Evolutionary conservation across 371 early-diverging fungal species (phyloP), one percentile per base, ranked within the genome.

Genomic region (Zopfochytrium polystomum): DNA sequence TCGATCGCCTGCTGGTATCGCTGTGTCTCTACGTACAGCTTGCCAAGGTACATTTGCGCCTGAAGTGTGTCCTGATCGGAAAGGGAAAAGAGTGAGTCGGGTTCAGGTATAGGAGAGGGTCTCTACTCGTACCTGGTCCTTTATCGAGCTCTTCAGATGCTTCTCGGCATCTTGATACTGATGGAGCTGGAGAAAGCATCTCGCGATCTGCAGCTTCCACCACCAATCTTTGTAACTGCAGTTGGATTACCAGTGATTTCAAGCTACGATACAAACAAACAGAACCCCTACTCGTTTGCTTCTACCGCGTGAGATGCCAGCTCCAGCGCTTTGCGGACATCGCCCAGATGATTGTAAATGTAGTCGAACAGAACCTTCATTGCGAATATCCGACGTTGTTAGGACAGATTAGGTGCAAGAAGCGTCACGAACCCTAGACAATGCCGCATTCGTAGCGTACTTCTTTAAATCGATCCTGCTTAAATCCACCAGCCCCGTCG

Each of bases 201-300:
- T 54, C 15, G 57, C 61, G 11, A 69, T 38, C 38, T 69, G 70
- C 9, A 57, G 51, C 42, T 60, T 69, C 70, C 70, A 69, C 70
- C 70, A 69, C 65, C 70, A 65, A 26, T 65, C 62, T 25, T 60
- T 60, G 50, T 59, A 34, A 23, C 64, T 68, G n/a, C 23, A 55
- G 54, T 25, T n/a, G n/a, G 18, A n/a, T 61, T 29, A 22, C 2
- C 20, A 25, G 0, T 15, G 23, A 22, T 20, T 30, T n/a, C 7
- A 0, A 7, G 35, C 20, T 29, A 9, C 5, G 9, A 6, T 46
- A 57, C 44, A 31, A 13, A 2, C 30, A 57, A 13, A 15, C 5
- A 6, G 29, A 3, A 20, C 23, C 23, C 34, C 4, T 45, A 69
- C 65, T 51, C 52, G 11, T n/a, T 22, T 13, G 29, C 34, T 15